phyloP scores from a whole-genome alignment of 225 moss, liverwort and hornwort species.

The Lunularia cruciata region DNA sequence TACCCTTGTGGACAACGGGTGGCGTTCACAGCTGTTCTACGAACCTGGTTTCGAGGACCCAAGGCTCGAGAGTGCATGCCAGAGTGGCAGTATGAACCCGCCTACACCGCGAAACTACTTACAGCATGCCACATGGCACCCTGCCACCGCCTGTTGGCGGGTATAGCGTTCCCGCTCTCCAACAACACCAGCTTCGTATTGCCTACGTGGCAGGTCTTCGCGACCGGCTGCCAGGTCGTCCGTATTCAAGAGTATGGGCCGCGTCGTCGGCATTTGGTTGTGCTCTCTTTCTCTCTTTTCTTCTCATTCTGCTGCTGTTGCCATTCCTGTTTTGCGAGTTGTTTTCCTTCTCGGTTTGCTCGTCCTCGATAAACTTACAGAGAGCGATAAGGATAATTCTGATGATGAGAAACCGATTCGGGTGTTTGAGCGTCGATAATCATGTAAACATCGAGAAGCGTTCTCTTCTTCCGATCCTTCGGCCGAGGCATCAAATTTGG shows the following conservation, averaged over 20 bases:
- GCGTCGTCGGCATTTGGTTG: background rate
- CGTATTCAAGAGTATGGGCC: background rate
- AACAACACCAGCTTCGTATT: background rate
- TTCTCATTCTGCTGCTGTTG: background rate
- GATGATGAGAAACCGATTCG: background rate
- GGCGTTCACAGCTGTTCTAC: no score
- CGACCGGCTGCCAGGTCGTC: background rate
- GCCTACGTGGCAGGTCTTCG: slow-evolving; percentile 18
- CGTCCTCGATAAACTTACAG: background rate
- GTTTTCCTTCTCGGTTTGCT: no score
- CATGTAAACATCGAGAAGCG: background rate
- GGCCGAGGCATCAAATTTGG: background rate
- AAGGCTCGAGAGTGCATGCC: slow-evolving; percentile 2
- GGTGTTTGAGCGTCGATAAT: background rate
- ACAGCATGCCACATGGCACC: background rate
- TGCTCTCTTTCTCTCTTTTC: background rate
- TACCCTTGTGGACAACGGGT: no score
- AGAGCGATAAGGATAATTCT: slow-evolving; percentile 3
- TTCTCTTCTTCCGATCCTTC: background rate
- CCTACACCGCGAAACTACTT: background rate
- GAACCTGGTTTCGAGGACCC: no score
- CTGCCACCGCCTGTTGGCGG: background rate
- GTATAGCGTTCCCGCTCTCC: slow-evolving; percentile 9
- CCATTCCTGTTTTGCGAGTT: no score
- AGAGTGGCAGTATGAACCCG: background rate